phyloP scores from a whole-genome alignment of 1,284 basidiomycete species.

The Ceratobasidium sp. region DNA sequence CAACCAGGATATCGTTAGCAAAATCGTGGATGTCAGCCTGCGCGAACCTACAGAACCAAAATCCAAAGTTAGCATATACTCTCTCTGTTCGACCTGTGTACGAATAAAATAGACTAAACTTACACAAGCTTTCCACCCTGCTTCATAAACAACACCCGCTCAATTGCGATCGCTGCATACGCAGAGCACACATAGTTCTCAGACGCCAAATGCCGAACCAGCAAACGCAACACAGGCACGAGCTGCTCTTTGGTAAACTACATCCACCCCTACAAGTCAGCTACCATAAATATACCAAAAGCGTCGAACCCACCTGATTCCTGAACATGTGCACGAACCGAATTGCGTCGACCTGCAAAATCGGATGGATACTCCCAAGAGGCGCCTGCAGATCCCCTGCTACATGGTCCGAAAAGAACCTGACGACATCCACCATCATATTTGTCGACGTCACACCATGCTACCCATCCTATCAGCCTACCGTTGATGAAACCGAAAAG shows the following conservation, averaged over 20 bases:
- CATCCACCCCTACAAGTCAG: slow-evolving; percentile 35
- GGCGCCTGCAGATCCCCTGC: slow-evolving; percentile 86
- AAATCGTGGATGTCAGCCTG: slow-evolving; percentile 87
- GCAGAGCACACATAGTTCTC: slow-evolving; percentile 88
- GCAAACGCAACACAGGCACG: slow-evolving; percentile 86
- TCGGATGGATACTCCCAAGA: slow-evolving; percentile 78
- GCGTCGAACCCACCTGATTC: slow-evolving; percentile 73
- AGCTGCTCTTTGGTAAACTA: slow-evolving; percentile 96
- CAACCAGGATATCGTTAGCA: slow-evolving; percentile 79
- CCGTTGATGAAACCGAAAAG: not conserved
- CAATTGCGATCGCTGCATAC: slow-evolving; percentile 90
- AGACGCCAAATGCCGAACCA: slow-evolving; percentile 85
- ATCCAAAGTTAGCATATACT: not conserved
- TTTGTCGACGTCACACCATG: slow-evolving; percentile 96
- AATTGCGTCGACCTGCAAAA: slow-evolving; percentile 96
- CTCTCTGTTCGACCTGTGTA: not conserved
- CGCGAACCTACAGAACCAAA: slow-evolving; percentile 70
- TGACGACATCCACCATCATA: slow-evolving; percentile 90
- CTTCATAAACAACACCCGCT: slow-evolving; percentile 89
- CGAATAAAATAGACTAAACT: slow-evolving; percentile 51
- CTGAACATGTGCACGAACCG: slow-evolving; percentile 94
- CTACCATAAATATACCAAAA: not conserved
- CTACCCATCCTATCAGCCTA: slow-evolving; percentile 53
- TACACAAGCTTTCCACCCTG: slow-evolving; percentile 74
- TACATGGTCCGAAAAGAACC: slow-evolving; percentile 95